Conservation (phyloP, 2,329 filamentous ascomycete species). For the Exophiala viscosa region DNA sequence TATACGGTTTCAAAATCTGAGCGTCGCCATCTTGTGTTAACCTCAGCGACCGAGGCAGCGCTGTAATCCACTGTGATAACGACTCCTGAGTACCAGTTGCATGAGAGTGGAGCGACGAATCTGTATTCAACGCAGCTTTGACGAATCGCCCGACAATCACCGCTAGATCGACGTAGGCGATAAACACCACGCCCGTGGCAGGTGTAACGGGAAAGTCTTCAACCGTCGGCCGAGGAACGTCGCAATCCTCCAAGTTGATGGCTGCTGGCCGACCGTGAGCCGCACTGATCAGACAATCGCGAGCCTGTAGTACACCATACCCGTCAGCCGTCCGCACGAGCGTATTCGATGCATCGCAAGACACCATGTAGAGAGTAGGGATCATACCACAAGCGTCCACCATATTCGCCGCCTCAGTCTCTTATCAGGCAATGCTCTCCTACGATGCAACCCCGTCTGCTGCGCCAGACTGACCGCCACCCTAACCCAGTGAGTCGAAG, state of each 20-base stretch:
- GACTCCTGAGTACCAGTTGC: constrained; percentile 29
- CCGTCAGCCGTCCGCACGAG: background rate
- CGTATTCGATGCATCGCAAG: background rate
- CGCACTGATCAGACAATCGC: constrained; percentile 42
- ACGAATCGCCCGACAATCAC: constrained; percentile 37
- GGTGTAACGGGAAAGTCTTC: constrained; percentile 35
- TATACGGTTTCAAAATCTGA: constrained; percentile 1
- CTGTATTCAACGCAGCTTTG: constrained; percentile 26
- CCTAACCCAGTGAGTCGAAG: constrained; percentile 43
- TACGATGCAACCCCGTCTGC: constrained; percentile 39
- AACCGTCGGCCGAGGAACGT: constrained; percentile 35
- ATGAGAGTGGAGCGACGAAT: constrained; percentile 26
- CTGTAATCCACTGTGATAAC: constrained; percentile 38
- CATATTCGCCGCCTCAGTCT: constrained; percentile 39
- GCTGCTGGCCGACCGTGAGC: constrained; percentile 41
- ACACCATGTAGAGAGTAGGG: background rate
- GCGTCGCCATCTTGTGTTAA: constrained; percentile 10
- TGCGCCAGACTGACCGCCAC: constrained; percentile 40
- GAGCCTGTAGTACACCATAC: constrained; percentile 27
- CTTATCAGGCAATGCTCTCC: constrained; percentile 33
- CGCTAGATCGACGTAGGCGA: constrained; percentile 40
- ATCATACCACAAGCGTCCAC: constrained; percentile 42
- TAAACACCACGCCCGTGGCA: constrained; percentile 35
- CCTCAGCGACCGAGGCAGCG: constrained; percentile 31
- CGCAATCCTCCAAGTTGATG: constrained; percentile 39